Base-by-base conservation (phyloP, 331 rosid species). In the Telfairia occidentalis region DNA sequence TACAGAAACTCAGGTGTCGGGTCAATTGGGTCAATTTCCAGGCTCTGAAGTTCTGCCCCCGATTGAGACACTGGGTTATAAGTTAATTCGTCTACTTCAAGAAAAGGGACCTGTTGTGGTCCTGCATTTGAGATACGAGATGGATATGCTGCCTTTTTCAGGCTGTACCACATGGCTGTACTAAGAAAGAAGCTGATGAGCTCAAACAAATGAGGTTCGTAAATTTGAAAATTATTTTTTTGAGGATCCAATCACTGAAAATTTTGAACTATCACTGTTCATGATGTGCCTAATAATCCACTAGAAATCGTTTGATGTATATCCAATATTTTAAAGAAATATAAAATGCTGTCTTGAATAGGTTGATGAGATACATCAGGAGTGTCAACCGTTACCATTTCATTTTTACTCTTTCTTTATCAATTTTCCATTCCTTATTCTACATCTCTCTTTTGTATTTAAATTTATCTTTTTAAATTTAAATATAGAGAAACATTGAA, bases 81-180 rank as follows among this genome's bases (percentile, higher is more conserved):
- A 86, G 77, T 80, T 95, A 85, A 78, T 92, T 65, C 85, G 40
- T 61, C 81, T 90, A 5, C 97, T 95, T 74, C 86, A 57, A 80
- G 89, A 89, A 60, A 90, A 76, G 78, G 99, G 99, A 78, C 88
- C 97, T 64, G 86, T 87, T 77, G 86, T 95, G 81, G 96, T 95
- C 32, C 78, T 95, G 90, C 99, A 95, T 84, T 78, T 95, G 70
- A 86, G 98, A 83, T 94, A 94, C 24, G 98, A 94, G 83, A 94
- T 94, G 98, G 98, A 94, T 80, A 95, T 95, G 99, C 82, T 95
- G 82, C 96, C 99, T 52, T 95, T 95, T 91, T 95, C 99, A 15
- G 99, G 99, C 53, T 95, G 99, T 83, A 92, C 99, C 99, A 53
- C 96, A 64, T 71, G 93, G 97, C 74, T 95, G 99, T 87, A 78